Evolutionary conservation across 2,329 filamentous ascomycete species (phyloP).

Genomic region (Xenoacremonium recifei): DNA sequence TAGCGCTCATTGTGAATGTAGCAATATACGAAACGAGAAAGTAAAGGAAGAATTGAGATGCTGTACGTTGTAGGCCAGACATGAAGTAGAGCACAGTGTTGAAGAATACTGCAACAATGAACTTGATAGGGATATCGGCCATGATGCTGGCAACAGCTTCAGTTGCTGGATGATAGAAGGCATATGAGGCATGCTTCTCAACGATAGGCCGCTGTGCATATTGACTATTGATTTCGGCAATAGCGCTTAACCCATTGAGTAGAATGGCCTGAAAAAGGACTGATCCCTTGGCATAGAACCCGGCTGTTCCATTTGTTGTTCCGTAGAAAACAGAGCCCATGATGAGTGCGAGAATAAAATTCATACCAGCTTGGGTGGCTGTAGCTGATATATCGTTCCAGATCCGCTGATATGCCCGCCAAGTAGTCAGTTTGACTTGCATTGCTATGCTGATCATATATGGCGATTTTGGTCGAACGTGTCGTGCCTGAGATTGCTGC

Average conservation of each 20-base stretch:
- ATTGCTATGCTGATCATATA: constrained; percentile 53
- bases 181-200: constrained; percentile 27
- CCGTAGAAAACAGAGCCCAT: constrained; percentile 68
- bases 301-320: constrained; percentile 47
- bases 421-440: constrained; percentile 49
- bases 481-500: constrained; percentile 52
- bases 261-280: constrained; percentile 31
- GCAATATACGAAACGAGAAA: constrained; percentile 64
- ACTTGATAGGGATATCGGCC: constrained; percentile 38
- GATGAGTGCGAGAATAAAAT: constrained; percentile 43
- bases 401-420: constrained; percentile 48
- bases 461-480: constrained; percentile 51
- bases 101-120: constrained; percentile 38
- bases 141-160: constrained; percentile 22
- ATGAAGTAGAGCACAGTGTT: constrained; percentile 54
- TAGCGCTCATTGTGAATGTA: constrained; percentile 53
- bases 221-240: constrained; percentile 22
- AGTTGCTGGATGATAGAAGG: constrained; percentile 35
- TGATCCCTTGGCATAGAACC: constrained; percentile 47
- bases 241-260: constrained; percentile 29
- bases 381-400: constrained; percentile 48
- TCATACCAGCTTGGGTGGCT: too few relatives aligned
- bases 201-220: constrained; percentile 23
- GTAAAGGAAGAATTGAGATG: constrained; percentile 73
- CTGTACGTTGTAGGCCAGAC: constrained; percentile 49